Conservation (phyloP, 108 stramenopile genomes). For the Skeletonema tropicum region DNA sequence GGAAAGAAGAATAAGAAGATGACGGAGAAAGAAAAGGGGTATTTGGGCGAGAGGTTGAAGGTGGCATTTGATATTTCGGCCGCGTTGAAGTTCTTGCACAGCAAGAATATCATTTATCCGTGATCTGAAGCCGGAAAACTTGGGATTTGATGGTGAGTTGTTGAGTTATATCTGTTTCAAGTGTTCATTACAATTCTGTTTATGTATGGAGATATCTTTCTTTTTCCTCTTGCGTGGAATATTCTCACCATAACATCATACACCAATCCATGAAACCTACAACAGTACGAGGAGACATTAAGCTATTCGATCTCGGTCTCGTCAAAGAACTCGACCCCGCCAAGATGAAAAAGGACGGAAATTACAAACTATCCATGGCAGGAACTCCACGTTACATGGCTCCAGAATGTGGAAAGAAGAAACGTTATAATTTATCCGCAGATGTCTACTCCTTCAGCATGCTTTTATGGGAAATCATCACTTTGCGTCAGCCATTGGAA, state of each 20-base stretch:
- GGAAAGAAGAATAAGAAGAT: slow-evolving; percentile 10
- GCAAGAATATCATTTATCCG: slow-evolving; percentile 73
- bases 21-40: slow-evolving; percentile 6
- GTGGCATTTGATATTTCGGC: slow-evolving; percentile 81
- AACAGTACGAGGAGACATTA: slow-evolving; percentile 40
- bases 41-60: slow-evolving; percentile 62
- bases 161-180: neutral
- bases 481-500: slow-evolving; percentile 47
- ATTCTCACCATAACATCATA: neutral
- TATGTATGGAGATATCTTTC: too few species aligned
- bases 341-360: neutral
- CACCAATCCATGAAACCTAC: neutral
- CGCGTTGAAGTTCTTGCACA: slow-evolving; percentile 73
- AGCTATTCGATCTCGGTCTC: slow-evolving; percentile 47
- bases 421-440: slow-evolving; percentile 38
- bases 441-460: slow-evolving; percentile 84
- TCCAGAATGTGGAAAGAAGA: slow-evolving; percentile 29
- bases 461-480: slow-evolving; percentile 73
- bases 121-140: slow-evolving; percentile 66
- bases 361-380: slow-evolving; percentile 36
- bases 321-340: slow-evolving; percentile 43
- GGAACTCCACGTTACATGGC: slow-evolving; percentile 49
- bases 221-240: neutral
- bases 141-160: slow-evolving; percentile 43
- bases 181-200: neutral